These are phyloP conservation scores for Pseudocercospora vitis DNA, from an alignment of 2,329 filamentous ascomycete genomes.

Conservation along the genomic window DNA sequence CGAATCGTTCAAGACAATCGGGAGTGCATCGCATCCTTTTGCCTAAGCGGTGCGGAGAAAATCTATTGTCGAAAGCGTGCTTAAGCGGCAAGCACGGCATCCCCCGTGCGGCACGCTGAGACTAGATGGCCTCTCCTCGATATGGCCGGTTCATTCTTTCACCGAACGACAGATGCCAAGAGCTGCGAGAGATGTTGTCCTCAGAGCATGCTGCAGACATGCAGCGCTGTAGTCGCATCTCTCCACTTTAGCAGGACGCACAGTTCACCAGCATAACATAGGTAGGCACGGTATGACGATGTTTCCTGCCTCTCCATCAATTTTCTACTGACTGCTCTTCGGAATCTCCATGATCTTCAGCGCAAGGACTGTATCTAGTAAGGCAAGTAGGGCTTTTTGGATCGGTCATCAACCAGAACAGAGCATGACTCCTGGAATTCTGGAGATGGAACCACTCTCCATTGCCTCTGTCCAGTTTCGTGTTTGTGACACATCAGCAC, in stretches of 20 bases:
- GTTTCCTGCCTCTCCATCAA: background rate
- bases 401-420: no score
- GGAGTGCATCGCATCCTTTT: background rate
- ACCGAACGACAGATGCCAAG: background rate
- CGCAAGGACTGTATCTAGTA: background rate
- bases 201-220: background rate
- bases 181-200: background rate
- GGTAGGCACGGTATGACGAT: background rate
- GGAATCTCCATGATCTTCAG: no score
- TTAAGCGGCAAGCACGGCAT: background rate
- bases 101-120: background rate
- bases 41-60: constrained; percentile 1
- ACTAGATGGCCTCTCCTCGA: background rate
- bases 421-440: background rate
- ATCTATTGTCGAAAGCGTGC: background rate
- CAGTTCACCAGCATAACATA: background rate
- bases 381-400: no score
- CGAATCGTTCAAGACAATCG: constrained; percentile 3
- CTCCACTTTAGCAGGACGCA: background rate
- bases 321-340: no score
- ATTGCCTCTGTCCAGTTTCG: background rate
- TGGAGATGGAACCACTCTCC: background rate
- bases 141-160: background rate
- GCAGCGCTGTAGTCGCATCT: background rate
- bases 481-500: background rate